Percentiles rank a stretch among this genome's conserved stretches.
phyloP scores from a whole-genome alignment of 2,329 filamentous ascomycete genomes.

The Thermothelomyces thermophilus region DNA sequence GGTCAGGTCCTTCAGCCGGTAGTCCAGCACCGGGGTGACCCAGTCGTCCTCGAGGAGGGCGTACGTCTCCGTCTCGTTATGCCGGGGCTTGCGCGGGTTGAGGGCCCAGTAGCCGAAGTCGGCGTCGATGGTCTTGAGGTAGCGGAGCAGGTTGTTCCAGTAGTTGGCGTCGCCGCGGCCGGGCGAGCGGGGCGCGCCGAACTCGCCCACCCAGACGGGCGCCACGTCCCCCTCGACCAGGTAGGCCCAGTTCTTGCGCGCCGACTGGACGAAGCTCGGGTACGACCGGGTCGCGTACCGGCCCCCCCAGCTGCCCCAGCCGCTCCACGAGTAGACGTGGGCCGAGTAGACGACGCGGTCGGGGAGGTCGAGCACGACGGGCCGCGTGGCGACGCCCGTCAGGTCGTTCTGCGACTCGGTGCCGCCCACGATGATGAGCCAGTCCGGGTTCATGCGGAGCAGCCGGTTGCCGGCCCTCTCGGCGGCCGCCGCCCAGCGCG shows the following conservation, averaged over 20 bases:
- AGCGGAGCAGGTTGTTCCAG: slow-evolving; percentile 57
- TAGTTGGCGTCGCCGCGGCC: slow-evolving; percentile 55
- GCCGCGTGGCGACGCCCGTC: slow-evolving; percentile 46
- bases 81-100: slow-evolving; percentile 57
- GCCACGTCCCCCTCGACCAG: slow-evolving; percentile 49
- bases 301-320: slow-evolving; percentile 56
- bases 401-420: slow-evolving; percentile 62
- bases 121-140: slow-evolving; percentile 50
- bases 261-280: slow-evolving; percentile 54
- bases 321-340: slow-evolving; percentile 64
- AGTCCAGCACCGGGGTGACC: slow-evolving; percentile 55
- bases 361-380: slow-evolving; percentile 49
- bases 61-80: slow-evolving; percentile 53
- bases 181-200: slow-evolving; percentile 52
- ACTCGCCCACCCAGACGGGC: slow-evolving; percentile 64
- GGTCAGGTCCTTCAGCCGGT: slow-evolving; percentile 55
- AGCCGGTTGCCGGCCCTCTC: slow-evolving; percentile 57
- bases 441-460: slow-evolving; percentile 52
- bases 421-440: slow-evolving; percentile 63
- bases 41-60: slow-evolving; percentile 57
- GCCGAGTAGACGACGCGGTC: slow-evolving; percentile 59
- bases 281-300: slow-evolving; percentile 56
- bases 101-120: slow-evolving; percentile 67
- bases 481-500: slow-evolving; percentile 56
- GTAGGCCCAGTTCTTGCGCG: slow-evolving; percentile 61